A percentile compares a stretch with the other conserved stretches of the same genome.
These are phyloP conservation scores for Lathyrus sativus DNA, from an alignment of 306 rosid genomes.

Conservation along the genomic window DNA sequence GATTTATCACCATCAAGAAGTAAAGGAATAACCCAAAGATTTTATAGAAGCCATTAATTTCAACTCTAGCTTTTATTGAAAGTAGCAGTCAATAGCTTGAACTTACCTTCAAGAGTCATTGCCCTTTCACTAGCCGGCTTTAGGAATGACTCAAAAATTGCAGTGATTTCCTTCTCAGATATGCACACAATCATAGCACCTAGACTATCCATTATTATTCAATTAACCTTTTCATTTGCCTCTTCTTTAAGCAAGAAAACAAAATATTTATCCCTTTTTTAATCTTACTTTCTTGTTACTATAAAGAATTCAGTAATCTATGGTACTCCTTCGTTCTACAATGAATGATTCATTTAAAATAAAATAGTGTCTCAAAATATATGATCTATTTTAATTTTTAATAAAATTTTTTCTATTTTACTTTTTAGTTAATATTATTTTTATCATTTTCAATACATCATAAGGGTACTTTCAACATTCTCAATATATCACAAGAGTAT, in stretches of 20 bases:
- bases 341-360: too few species aligned
- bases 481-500: too few species aligned
- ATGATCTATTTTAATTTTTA: too few species aligned
- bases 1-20: conserved; percentile 38
- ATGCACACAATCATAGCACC: conserved; percentile 50
- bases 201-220: conserved; percentile 57
- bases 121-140: conserved; percentile 31
- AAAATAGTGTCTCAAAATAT: too few species aligned
- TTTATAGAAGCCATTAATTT: not conserved
- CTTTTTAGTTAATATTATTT: too few species aligned
- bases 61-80: not conserved
- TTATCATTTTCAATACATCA: too few species aligned
- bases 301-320: too few species aligned
- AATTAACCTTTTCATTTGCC: conserved; percentile 37
- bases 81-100: conserved; percentile 38
- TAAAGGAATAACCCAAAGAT: not conserved
- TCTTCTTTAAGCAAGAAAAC: conserved; percentile 49
- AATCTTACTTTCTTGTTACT: conserved; percentile 40
- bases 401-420: too few species aligned
- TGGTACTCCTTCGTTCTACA: too few species aligned
- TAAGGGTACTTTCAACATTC: too few species aligned
- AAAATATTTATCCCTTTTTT: conserved; percentile 33
- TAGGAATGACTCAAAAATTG: conserved; percentile 15
- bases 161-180: conserved; percentile 62
- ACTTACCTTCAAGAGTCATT: conserved; percentile 43